Conservation (phyloP, 768 basidiomycete species). For the Lentinus brumalis region DNA sequence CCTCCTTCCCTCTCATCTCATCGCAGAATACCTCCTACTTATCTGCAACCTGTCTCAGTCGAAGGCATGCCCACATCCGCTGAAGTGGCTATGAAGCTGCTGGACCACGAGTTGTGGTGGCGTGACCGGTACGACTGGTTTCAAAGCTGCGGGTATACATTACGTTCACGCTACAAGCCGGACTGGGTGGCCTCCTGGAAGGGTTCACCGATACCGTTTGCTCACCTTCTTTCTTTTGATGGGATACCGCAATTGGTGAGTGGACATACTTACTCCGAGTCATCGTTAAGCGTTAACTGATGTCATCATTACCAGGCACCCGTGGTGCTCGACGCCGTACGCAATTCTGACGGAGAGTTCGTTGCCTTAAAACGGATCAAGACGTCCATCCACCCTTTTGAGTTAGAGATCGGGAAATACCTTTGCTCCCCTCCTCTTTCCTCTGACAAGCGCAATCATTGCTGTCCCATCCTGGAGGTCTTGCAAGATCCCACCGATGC, state of each 20-base stretch:
- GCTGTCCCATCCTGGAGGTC: conserved; percentile 24
- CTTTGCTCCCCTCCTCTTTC: conserved; percentile 8
- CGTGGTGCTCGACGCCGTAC: conserved; percentile 25
- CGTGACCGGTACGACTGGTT: conserved; percentile 19
- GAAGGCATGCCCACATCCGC: too few species aligned
- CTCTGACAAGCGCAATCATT: conserved; percentile 27
- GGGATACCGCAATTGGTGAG: neutral
- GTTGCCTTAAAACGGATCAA: conserved; percentile 22
- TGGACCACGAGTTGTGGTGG: conserved; percentile 11
- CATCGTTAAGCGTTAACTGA: too few species aligned
- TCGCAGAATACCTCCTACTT: too few species aligned
- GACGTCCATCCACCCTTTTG: conserved; percentile 19
- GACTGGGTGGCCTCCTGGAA: conserved; percentile 32
- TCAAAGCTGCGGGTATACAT: conserved; percentile 22
- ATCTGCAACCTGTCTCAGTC: too few species aligned
- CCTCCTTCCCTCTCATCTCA: too few species aligned
- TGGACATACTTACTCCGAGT: too few species aligned
- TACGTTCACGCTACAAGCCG: conserved; percentile 27
- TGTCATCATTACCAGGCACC: too few species aligned
- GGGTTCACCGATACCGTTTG: too few species aligned
- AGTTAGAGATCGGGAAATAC: conserved; percentile 12
- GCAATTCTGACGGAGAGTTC: conserved; percentile 16
- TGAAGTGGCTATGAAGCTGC: too few species aligned
- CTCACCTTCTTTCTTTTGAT: too few species aligned
- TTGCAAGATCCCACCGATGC: conserved; percentile 12